A percentile compares a stretch with the other conserved stretches of the same genome.
Evolutionary conservation across 805 yeast genomes (phyloP).

Genomic region (Candida railenensis): DNA sequence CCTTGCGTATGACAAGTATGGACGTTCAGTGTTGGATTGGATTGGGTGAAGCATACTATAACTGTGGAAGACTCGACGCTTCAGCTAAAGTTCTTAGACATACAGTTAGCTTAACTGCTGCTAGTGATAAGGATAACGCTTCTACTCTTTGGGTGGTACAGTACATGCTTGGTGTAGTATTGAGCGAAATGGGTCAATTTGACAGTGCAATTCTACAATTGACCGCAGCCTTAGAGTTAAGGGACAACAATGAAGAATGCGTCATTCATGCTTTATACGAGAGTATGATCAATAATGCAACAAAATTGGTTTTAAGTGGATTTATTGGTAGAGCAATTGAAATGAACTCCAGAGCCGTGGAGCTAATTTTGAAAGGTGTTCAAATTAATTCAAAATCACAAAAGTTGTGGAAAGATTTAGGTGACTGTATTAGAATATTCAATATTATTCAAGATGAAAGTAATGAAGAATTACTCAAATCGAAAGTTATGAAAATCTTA

Average conservation of each 20-base stretch:
- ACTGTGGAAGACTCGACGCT: constrained; percentile 84
- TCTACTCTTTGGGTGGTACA: constrained; percentile 49
- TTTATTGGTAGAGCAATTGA: constrained; percentile 65
- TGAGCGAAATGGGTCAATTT: constrained; percentile 63
- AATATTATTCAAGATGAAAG: constrained; percentile 55
- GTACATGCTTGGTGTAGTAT: constrained; percentile 67
- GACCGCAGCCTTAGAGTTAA: constrained; percentile 34
- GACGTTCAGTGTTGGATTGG: constrained; percentile 91
- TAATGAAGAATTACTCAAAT: constrained; percentile 44
- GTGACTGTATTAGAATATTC: constrained; percentile 55
- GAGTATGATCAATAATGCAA: constrained; percentile 54
- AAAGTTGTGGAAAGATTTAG: constrained; percentile 65
- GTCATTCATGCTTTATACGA: constrained; percentile 53
- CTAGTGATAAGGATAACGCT: constrained; percentile 34
- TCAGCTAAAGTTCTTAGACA: constrained; percentile 77
- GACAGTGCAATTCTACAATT: constrained; percentile 56
- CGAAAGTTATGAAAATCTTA: constrained; percentile 18
- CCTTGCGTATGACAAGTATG: constrained; percentile 62
- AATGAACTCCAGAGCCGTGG: constrained; percentile 46
- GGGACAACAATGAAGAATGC: constrained; percentile 47
- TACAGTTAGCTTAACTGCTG: constrained; percentile 47
- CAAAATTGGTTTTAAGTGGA: constrained; percentile 53
- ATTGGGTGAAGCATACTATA: constrained; percentile 90
- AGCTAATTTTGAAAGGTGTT: constrained; percentile 38
- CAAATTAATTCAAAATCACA: constrained; percentile 38